Percentiles rank a stretch among this genome's conserved stretches.
Evolutionary conservation across 768 basidiomycete genomes (phyloP).

Genomic region (Termitomyces sp.): DNA sequence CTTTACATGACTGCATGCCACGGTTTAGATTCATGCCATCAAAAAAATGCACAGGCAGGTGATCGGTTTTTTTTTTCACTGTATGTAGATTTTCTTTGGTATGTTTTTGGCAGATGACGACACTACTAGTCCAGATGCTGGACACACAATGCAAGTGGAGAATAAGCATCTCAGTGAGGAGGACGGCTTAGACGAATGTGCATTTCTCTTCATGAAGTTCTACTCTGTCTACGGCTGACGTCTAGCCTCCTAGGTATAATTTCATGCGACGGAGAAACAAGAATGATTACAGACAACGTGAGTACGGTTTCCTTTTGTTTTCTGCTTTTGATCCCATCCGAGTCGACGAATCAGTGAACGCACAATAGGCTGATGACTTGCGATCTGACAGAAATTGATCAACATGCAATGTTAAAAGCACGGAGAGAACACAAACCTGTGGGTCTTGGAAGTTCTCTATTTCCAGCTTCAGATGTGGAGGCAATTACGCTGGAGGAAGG

Average conservation of each 20-base stretch:
- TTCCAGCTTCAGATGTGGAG: conserved; percentile 15
- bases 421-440: conserved; percentile 20
- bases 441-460: conserved; percentile 39
- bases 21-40: conserved; percentile 39
- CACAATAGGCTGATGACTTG: no score
- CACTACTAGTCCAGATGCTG: conserved; percentile 32
- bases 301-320: conserved; percentile 2
- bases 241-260: conserved; percentile 27
- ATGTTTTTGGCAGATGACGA: not conserved
- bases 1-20: not conserved
- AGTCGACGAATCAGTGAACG: no score
- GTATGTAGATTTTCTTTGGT: conserved; percentile 25
- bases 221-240: not conserved
- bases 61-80: conserved; percentile 60
- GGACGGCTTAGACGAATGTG: conserved; percentile 56
- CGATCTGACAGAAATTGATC: no score
- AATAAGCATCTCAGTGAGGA: conserved; percentile 42
- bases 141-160: conserved; percentile 44
- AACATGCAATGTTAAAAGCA: no score
- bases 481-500: not conserved
- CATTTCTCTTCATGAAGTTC: conserved; percentile 3
- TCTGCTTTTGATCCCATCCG: no score
- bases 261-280: conserved; percentile 32
- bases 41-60: conserved; percentile 33
- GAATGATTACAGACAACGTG: conserved; percentile 35